Base-by-base conservation (phyloP, 352 stramenopile species). In the Globisporangium viniferum region DNA sequence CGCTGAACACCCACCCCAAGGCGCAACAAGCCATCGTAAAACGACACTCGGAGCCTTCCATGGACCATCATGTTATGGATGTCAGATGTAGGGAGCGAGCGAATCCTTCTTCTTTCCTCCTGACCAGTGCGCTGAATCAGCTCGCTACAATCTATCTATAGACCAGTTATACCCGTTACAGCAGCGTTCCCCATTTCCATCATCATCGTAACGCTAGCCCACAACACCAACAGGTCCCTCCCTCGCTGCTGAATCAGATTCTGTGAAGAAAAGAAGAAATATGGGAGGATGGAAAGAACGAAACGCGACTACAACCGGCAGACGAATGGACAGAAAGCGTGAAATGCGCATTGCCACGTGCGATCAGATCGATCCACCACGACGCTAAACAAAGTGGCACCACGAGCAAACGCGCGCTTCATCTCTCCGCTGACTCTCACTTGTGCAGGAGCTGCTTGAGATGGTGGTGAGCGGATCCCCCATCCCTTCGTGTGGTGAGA, bases 321-420 rank as follows among this genome's bases (percentile, higher is more conserved):
- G 36, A 44, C 36, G 36, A 44, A 44, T 44, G 35, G 24, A 24
- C 24, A 24, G 24, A 39, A 12, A 10, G 35, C 5, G 7, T 39
- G 35, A 22, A 59, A 14, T 59, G 27, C 53, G 27, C 53, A 39
- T 36, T 20, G 6, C 15, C 15, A 6, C 15, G 1, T 20, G 27
- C 54, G 54, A 60, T 44, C 54, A 60, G 54, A 60, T 58, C 35
- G 12, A 36, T 33, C 49, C 22, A 56, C 15, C 24, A 41, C 27
- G 53, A 59, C 53, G 53, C 24, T 20, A 27, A 24, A 18, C 54
- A 59, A 59, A 59, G 54, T 59, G 54, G 54, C 54, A 41, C 27
- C 10, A 9, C 10, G 48, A 55, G 48, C 48, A 57, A 35, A 33
- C 10, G 46, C 5, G 46, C 46, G 14, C 39, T 41, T 15, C 35